These are phyloP conservation scores for Echeveria elegans DNA, from an alignment of 164 flowering plant genomes.

Conservation along the genomic window DNA sequence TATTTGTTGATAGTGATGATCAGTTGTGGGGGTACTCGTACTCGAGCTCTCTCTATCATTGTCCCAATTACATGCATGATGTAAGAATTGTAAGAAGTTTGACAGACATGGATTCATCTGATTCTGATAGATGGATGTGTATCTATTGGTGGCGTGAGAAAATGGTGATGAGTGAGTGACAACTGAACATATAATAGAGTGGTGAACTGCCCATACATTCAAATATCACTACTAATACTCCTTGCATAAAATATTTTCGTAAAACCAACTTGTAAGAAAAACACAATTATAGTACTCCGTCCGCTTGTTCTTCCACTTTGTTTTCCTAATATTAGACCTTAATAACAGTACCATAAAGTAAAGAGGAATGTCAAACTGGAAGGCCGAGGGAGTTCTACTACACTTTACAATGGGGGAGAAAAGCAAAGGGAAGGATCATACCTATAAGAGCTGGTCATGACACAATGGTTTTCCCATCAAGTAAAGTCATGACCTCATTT, in stretches of 20 bases:
- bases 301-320: no score
- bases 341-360: no score
- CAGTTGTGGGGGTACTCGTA: background rate
- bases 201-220: background rate
- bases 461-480: constrained; percentile 3
- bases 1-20: background rate
- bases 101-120: background rate
- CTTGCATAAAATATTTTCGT: no score
- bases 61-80: background rate
- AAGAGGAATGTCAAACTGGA: no score
- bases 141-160: background rate
- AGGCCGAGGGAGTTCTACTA: no score
- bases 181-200: background rate
- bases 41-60: constrained; percentile 1
- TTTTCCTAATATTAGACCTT: no score
- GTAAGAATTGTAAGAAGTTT: background rate
- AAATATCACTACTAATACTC: no score
- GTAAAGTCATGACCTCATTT: constrained; percentile 3
- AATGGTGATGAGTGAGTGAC: constrained; percentile 6
- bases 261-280: no score
- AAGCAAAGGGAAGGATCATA: no score
- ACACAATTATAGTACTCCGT: no score
- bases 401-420: no score
- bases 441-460: background rate
- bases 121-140: background rate